A percentile compares a stretch with the other conserved stretches of the same genome.
phyloP scores from a whole-genome alignment of 176 grass and related monocot species.

The Hordeum marinum region DNA sequence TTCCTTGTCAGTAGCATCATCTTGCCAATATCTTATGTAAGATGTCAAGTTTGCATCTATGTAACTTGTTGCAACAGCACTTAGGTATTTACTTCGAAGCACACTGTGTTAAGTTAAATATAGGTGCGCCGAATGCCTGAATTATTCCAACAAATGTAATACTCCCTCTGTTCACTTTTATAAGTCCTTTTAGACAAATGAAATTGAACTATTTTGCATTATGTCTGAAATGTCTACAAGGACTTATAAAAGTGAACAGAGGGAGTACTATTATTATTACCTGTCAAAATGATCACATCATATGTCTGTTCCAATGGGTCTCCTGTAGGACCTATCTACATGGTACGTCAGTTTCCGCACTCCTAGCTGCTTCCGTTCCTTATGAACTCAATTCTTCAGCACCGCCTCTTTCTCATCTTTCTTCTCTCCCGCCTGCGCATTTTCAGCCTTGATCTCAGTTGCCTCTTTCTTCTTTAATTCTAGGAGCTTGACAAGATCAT shows the following conservation, averaged over 20 bases:
- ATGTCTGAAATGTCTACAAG: too few species aligned
- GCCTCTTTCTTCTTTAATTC: constrained; percentile 34
- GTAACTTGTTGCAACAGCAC: background rate
- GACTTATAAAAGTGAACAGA: too few species aligned
- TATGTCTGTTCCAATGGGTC: background rate
- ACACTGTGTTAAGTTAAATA: background rate
- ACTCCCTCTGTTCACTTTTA: too few species aligned
- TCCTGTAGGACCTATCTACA: background rate
- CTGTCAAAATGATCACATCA: background rate
- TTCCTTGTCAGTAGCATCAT: background rate
- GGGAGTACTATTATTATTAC: too few species aligned
- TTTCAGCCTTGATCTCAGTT: constrained; percentile 2
- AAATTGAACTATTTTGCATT: too few species aligned
- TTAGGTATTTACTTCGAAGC: too few species aligned
- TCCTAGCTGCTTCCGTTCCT: background rate
- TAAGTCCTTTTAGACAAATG: too few species aligned
- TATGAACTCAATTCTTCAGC: background rate
- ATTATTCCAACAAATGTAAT: background rate
- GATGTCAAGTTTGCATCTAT: background rate
- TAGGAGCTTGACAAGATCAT: constrained; percentile 36
- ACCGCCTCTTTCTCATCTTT: background rate
- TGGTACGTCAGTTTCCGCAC: background rate
- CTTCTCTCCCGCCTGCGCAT: background rate
- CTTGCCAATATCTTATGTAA: background rate
- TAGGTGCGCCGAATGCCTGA: too few species aligned